Conservation (phyloP, 2,329 filamentous ascomycete genomes). For the Pyrenophora graminea region DNA sequence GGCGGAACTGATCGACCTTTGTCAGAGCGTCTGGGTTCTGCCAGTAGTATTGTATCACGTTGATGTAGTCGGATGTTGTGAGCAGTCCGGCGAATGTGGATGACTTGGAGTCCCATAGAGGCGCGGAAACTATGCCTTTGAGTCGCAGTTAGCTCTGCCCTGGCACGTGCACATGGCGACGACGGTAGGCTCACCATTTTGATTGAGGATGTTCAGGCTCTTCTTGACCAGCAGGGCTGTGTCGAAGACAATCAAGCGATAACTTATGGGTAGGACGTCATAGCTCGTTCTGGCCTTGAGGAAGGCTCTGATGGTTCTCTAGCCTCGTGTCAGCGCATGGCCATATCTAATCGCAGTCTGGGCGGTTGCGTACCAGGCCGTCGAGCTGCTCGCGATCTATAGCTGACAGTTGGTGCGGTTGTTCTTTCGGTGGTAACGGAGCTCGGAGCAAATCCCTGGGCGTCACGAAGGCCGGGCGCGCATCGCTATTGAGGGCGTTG, state of each 20-base stretch:
- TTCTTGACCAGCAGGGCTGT: slow-evolving; percentile 95
- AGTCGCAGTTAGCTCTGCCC: slow-evolving; percentile 16
- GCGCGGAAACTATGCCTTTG: slow-evolving; percentile 92
- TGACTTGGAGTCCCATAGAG: slow-evolving; percentile 91
- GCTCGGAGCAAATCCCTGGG: slow-evolving; percentile 22
- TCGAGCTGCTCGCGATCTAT: slow-evolving; percentile 78
- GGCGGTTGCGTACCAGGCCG: slow-evolving; percentile 66
- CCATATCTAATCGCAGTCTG: background rate
- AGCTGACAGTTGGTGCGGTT: slow-evolving; percentile 54
- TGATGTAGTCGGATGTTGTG: slow-evolving; percentile 97
- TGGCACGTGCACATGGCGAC: background rate
- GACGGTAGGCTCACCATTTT: slow-evolving; percentile 71
- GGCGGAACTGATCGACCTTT: slow-evolving; percentile 88
- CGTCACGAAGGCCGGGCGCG: slow-evolving; percentile 31
- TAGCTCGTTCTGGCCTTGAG: slow-evolving; percentile 96
- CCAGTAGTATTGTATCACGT: slow-evolving; percentile 98
- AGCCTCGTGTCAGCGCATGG: slow-evolving; percentile 20
- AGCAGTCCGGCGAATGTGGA: slow-evolving; percentile 93
- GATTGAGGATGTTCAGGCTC: slow-evolving; percentile 90
- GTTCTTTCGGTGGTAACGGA: slow-evolving; percentile 36
- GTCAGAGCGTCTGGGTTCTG: slow-evolving; percentile 90
- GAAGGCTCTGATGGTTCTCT: slow-evolving; percentile 90
- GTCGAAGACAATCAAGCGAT: slow-evolving; percentile 93
- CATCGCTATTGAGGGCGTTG: slow-evolving; percentile 20
- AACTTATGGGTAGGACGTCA: slow-evolving; percentile 94